phyloP scores from a whole-genome alignment of 1,284 basidiomycete species.

The Ustilago vetiveriae region DNA sequence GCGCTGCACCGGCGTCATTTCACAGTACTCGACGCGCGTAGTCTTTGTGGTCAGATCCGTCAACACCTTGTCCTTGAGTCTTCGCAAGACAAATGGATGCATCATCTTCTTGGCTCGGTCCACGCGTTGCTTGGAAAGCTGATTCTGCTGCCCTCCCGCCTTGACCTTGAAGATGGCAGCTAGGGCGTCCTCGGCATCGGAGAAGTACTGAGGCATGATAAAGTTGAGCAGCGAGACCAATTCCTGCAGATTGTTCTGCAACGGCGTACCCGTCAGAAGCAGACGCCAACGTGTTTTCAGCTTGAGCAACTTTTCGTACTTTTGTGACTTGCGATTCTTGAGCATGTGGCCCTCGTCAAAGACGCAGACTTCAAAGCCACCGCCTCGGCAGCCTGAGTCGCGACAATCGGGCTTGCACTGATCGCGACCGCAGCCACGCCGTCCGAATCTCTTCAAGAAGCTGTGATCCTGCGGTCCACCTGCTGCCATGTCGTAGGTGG shows the following conservation, averaged over 20 bases:
- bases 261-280: slow-evolving; percentile 91
- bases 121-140: slow-evolving; percentile 88
- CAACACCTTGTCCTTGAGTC: slow-evolving; percentile 87
- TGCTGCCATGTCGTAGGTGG: slow-evolving; percentile 93
- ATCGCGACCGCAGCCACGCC: slow-evolving; percentile 39
- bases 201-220: slow-evolving; percentile 91
- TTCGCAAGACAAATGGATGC: slow-evolving; percentile 94
- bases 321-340: slow-evolving; percentile 95
- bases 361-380: slow-evolving; percentile 82
- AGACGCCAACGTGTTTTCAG: slow-evolving; percentile 89
- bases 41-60: slow-evolving; percentile 90
- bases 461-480: slow-evolving; percentile 81
- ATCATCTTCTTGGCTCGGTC: slow-evolving; percentile 98
- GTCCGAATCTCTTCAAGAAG: slow-evolving; percentile 76
- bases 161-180: slow-evolving; percentile 97
- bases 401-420: slow-evolving; percentile 38
- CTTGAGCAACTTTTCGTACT: slow-evolving; percentile 86
- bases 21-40: slow-evolving; percentile 91
- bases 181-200: slow-evolving; percentile 77
- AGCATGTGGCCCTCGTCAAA: slow-evolving; percentile 96
- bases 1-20: slow-evolving; percentile 84
- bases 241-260: slow-evolving; percentile 86
- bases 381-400: slow-evolving; percentile 59
- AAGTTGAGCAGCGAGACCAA: slow-evolving; percentile 94
- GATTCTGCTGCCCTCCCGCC: slow-evolving; percentile 82